These are phyloP conservation scores for Silene uniflora DNA, from an alignment of 148 eudicot genomes.

Conservation along the genomic window DNA sequence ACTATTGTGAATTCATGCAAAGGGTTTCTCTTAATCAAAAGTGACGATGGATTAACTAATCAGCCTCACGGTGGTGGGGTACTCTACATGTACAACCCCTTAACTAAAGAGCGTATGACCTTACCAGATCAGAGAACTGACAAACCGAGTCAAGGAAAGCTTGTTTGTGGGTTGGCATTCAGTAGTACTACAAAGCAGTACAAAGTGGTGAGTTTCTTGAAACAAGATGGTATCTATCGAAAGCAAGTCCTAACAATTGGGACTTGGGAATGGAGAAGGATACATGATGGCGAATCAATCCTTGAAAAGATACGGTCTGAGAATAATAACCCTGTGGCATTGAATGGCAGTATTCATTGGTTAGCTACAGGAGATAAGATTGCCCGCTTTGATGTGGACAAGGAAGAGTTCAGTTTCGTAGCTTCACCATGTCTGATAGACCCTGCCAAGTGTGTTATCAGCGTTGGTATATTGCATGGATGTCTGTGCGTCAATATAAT, in stretches of 20 bases:
- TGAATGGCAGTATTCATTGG: constrained; percentile 18
- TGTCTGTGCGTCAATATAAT: constrained; percentile 3
- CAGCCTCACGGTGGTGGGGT: neutral
- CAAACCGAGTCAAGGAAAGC: neutral
- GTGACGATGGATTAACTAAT: no score
- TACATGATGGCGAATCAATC: neutral
- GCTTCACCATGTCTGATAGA: neutral
- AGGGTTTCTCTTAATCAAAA: constrained; percentile 13
- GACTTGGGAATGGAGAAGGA: neutral
- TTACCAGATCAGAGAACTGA: no score
- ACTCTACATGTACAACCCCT: constrained; percentile 6
- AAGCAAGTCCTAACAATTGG: constrained; percentile 3
- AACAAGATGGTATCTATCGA: neutral
- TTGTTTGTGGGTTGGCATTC: constrained; percentile 13
- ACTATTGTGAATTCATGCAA: constrained; percentile 11
- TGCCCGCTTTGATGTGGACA: constrained; percentile 10
- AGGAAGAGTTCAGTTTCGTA: constrained; percentile 9
- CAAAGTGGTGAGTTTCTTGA: neutral
- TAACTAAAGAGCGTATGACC: constrained; percentile 4
- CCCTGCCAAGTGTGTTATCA: neutral
- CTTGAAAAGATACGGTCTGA: neutral
- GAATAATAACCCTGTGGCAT: neutral
- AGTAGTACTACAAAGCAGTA: neutral
- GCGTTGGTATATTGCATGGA: constrained; percentile 3
- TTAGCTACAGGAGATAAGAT: neutral